Evolutionary conservation across 768 basidiomycete species (phyloP).

Genomic region (Leccinellum albellum): DNA sequence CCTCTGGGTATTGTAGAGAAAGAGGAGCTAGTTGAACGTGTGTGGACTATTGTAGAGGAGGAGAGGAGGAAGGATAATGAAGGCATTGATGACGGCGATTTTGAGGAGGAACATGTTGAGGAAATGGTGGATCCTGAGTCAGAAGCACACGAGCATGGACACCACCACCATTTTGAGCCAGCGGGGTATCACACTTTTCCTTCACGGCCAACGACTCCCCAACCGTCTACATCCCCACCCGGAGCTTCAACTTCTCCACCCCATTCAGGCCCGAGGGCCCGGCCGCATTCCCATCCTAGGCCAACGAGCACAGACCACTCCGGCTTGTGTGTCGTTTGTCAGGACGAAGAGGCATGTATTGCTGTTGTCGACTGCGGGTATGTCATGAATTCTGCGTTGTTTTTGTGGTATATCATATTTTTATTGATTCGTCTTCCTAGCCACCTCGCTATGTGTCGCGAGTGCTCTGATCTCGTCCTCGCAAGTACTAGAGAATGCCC

Average conservation of each 20-base stretch:
- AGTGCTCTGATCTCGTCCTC: slow-evolving; percentile 78
- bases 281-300: slow-evolving; percentile 27
- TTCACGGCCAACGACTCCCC: slow-evolving; percentile 13
- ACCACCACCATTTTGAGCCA: slow-evolving; percentile 2
- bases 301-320: slow-evolving; percentile 47
- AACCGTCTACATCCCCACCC: slow-evolving; percentile 16
- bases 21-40: slow-evolving; percentile 73
- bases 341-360: slow-evolving; percentile 91
- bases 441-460: slow-evolving; percentile 77
- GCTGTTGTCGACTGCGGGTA: slow-evolving; percentile 94
- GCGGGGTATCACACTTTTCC: not conserved
- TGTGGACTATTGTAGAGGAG: slow-evolving; percentile 56
- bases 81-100: slow-evolving; percentile 21
- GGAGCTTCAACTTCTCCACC: slow-evolving; percentile 28
- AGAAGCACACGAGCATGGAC: slow-evolving; percentile 9
- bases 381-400: slow-evolving; percentile 29
- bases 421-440: slow-evolving; percentile 33
- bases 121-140: slow-evolving; percentile 18
- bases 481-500: slow-evolving; percentile 82
- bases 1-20: slow-evolving; percentile 69
- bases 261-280: slow-evolving; percentile 35
- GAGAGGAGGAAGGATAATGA: slow-evolving; percentile 55
- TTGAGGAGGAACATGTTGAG: slow-evolving; percentile 12
- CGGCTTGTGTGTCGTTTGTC: slow-evolving; percentile 88
- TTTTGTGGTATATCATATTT: not conserved